Conservation (phyloP, 2,329 filamentous ascomycete species). For the Microdochium trichocladiopsis region DNA sequence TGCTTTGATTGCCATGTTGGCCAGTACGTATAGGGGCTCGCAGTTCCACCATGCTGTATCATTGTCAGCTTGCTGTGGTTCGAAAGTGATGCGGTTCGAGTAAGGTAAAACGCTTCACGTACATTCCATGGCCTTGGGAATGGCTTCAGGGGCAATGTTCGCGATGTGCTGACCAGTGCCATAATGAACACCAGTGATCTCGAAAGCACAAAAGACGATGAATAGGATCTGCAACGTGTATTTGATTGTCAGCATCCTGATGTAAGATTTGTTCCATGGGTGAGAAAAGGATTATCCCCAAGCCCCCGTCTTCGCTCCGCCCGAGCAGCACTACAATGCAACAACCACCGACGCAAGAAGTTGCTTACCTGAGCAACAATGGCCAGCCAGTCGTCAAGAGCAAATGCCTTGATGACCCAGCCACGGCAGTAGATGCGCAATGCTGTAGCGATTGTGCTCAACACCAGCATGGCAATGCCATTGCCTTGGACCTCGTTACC, state of each 20-base stretch:
- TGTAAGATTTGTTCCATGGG: background rate
- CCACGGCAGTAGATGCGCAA: constrained; percentile 23
- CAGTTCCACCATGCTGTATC: constrained; percentile 29
- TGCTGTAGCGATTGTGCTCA: constrained; percentile 21
- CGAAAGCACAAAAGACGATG: constrained; percentile 17
- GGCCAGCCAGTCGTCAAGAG: constrained; percentile 24
- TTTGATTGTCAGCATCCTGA: background rate
- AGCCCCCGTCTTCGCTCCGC: too few relatives aligned
- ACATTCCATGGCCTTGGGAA: constrained; percentile 22
- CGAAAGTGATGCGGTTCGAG: too few relatives aligned
- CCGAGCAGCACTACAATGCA: too few relatives aligned
- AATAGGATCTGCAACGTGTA: constrained; percentile 11
- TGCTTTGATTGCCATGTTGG: constrained; percentile 26
- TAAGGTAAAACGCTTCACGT: too few relatives aligned
- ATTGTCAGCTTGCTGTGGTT: background rate
- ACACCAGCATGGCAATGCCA: constrained; percentile 19
- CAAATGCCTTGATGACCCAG: constrained; percentile 22
- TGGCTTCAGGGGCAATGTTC: constrained; percentile 9
- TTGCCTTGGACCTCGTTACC: background rate
- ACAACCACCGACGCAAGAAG: background rate
- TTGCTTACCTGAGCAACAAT: constrained; percentile 19
- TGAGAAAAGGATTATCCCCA: too few relatives aligned
- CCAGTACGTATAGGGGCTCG: constrained; percentile 30
- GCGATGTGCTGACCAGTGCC: constrained; percentile 16
- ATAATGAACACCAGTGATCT: constrained; percentile 16